Evolutionary conservation across 2,329 filamentous ascomycete species (phyloP).

Genomic region (Ilyonectria mors-panacis): DNA sequence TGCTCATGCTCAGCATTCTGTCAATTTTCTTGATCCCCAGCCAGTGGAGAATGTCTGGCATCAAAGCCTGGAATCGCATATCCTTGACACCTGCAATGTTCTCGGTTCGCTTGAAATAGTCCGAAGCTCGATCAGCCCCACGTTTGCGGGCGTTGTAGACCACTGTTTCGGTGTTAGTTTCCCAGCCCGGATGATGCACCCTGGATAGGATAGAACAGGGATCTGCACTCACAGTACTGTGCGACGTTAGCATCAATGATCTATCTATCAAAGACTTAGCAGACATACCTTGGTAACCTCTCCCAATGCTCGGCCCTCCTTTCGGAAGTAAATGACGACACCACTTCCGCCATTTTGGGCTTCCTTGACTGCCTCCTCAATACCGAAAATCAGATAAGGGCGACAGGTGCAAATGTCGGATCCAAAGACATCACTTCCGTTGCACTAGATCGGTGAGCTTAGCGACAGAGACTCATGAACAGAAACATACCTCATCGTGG

Average conservation of each 20-base stretch:
- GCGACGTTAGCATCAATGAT: constrained; percentile 35
- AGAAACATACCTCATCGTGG: constrained; percentile 71
- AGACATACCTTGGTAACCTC: constrained; percentile 91
- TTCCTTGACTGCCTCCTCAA: constrained; percentile 97
- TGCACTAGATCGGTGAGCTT: constrained; percentile 70
- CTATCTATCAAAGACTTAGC: not conserved
- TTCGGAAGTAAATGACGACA: constrained; percentile 98
- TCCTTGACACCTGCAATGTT: constrained; percentile 97
- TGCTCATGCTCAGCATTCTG: constrained; percentile 98
- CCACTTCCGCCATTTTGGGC: constrained; percentile 94
- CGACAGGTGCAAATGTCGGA: constrained; percentile 98
- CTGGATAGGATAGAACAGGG: constrained; percentile 8
- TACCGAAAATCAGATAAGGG: constrained; percentile 96
- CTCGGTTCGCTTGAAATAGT: constrained; percentile 98
- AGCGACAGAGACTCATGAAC: not conserved
- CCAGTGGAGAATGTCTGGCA: constrained; percentile 99
- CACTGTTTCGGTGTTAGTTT: constrained; percentile 55
- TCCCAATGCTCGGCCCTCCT: constrained; percentile 93
- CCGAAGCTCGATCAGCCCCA: constrained; percentile 83
- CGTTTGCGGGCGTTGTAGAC: constrained; percentile 87
- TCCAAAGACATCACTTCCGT: constrained; percentile 97
- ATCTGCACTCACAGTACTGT: constrained; percentile 42
- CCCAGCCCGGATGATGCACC: constrained; percentile 25
- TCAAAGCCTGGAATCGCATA: constrained; percentile 98
- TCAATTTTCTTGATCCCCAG: constrained; percentile 99